Evolutionary conservation across 2,329 filamentous ascomycete species (phyloP), one percentile per base, ranked within the genome.

Genomic region (Neofusicoccum cordaticola): DNA sequence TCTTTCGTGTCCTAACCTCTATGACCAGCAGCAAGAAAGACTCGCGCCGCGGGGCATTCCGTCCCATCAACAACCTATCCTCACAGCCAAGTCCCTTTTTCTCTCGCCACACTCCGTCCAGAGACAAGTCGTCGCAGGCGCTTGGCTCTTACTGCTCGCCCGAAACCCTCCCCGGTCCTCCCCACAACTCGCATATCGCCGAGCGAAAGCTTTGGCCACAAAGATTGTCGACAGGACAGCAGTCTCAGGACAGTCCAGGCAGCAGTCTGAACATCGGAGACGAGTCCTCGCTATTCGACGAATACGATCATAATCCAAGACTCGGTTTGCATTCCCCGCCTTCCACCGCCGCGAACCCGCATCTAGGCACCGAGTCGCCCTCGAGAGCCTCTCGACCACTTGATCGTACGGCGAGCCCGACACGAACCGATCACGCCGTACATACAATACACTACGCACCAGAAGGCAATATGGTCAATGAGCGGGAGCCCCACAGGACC

Each of bases 401-500:
- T 5, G 4, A 31, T 31, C 27, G 6, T 7, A 31, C 27, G 4
- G 27, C 27, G 5, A n/a, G 2, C 22, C 8, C 37, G 15, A 37
- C 3, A n/a, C 22, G n/a, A 15, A 3, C 41, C 41, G 27, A 35
- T 13, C 27, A 17, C 50, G 12, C 27, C 42, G 6, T n/a, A 27
- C 37, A 48, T 9, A 27, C 19, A 6, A n/a, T 7, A 63, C 39
- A 35, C 3, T 63, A 50, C 4, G 60, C 17, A 15, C 45, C 41
- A 44, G 47, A 44, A 37, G 12, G 66, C 67, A 80, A 68, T 19
- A 85, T 85, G 81, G 83, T 83, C 11, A 79, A 80, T 68, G 82
- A 85, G 76, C 78, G 82, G 66, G 81, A 82, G 65, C 79, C 81
- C 56, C 73, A 74, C 17, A 77, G 76, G 66, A 71, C 41, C 4